Evolutionary conservation across 2,329 filamentous ascomycete genomes (phyloP).

Genomic region (Monosporascus sp.): DNA sequence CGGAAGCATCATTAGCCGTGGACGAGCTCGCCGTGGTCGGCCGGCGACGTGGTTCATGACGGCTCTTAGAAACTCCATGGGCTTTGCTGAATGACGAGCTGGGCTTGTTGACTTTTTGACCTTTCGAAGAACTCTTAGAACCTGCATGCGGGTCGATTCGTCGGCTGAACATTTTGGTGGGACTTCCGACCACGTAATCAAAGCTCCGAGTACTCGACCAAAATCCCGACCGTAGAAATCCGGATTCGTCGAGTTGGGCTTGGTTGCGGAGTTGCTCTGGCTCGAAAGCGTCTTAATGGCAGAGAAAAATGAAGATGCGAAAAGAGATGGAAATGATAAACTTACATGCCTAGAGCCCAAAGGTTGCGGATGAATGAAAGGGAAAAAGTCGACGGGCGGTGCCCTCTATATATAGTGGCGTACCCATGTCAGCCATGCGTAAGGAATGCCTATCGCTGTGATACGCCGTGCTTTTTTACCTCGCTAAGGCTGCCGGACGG

Average conservation of each 20-base stretch:
- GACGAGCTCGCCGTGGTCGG: slow-evolving; percentile 41
- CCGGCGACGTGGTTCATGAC: slow-evolving; percentile 47
- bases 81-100: slow-evolving; percentile 52
- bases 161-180: slow-evolving; percentile 43
- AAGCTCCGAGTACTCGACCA: not conserved
- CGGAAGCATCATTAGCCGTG: slow-evolving; percentile 31
- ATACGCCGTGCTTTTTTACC: not conserved
- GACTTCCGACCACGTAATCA: slow-evolving; percentile 9
- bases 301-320: not conserved
- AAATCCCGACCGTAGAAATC: not conserved
- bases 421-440: not conserved
- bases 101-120: slow-evolving; percentile 44
- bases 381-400: not conserved
- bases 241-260: no score
- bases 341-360: not conserved
- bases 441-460: not conserved
- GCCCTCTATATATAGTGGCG: not conserved
- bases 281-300: not conserved
- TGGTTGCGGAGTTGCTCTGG: no score
- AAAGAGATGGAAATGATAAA: not conserved
- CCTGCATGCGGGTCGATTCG: slow-evolving; percentile 38
- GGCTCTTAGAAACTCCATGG: slow-evolving; percentile 48
- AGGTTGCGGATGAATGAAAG: not conserved
- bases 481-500: not conserved
- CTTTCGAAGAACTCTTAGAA: slow-evolving; percentile 47